phyloP scores from a whole-genome alignment of 768 basidiomycete species.

The Naganishia kalamii region DNA sequence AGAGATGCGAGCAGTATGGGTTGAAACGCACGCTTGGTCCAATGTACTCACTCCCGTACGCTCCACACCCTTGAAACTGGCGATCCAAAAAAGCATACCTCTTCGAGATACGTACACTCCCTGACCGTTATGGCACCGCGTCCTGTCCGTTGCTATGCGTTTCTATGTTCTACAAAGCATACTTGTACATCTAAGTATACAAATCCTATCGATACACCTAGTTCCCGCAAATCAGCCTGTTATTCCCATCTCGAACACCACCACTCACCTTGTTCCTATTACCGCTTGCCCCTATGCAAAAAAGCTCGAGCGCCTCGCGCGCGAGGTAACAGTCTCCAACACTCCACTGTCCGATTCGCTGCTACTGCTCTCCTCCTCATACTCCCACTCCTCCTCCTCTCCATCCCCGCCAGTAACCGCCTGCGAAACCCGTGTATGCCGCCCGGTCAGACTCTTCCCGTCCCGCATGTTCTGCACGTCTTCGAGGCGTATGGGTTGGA shows the following conservation, averaged over 20 bases:
- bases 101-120: too few species aligned
- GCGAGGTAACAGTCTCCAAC: slow-evolving; percentile 1
- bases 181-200: slow-evolving; percentile 15
- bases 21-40: too few species aligned
- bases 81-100: too few species aligned
- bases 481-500: slow-evolving; percentile 64
- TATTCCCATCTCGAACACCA: neutral
- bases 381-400: slow-evolving; percentile 10
- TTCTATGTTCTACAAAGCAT: slow-evolving; percentile 5
- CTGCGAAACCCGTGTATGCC: slow-evolving; percentile 25
- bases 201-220: slow-evolving; percentile 4
- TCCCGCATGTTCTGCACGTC: slow-evolving; percentile 68
- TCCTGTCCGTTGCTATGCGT: neutral
- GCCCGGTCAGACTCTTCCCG: slow-evolving; percentile 39
- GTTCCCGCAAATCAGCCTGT: neutral
- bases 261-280: neutral
- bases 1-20: too few species aligned
- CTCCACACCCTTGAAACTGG: too few species aligned
- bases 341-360: slow-evolving; percentile 10
- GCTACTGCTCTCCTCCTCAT: neutral
- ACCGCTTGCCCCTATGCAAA: neutral
- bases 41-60: too few species aligned
- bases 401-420: neutral
- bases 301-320: slow-evolving; percentile 5
- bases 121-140: too few species aligned